Evolutionary conservation across 1,284 basidiomycete genomes (phyloP), one percentile per base, ranked within the genome.

Genomic region (Apiotrichum brassicae): DNA sequence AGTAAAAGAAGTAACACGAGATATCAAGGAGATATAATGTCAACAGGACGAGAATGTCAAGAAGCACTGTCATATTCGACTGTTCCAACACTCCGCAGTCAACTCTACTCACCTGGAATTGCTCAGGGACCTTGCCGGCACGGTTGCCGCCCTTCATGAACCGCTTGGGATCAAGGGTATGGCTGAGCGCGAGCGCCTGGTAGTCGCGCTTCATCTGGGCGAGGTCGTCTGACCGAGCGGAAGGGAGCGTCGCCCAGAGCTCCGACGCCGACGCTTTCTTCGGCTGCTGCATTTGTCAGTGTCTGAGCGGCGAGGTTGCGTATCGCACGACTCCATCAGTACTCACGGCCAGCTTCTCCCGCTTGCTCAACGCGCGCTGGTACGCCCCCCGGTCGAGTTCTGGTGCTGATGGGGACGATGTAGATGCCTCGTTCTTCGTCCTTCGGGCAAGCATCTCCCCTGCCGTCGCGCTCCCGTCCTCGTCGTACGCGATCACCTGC

Each of bases 141-240:
- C 86, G 89, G 73, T 85, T 84, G 36, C 86, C 88, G 35, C 64
- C 87, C 82, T 76, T 92, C 76, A 97, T 93, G 77, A 97, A 97
- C 28, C 92, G 79, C 72, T 97, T 98, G 7, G 94, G 93, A 66
- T 98, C 94, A 30, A 98, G 79, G 49, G 92, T 86, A 67, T 94
- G 94, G 41, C 87, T 83, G 45, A 98, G 76, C 20, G 90, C 82
- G 45, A 97, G 77, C 1, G 94, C 90, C 70, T 97, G 91, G 30
- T 97, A 87, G 75, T 98, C 93, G 49, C 87, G 83, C 64, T 91
- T 79, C 57, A 97, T 78, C 50, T 86, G 81, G 28, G 89, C 87
- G 6, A 92, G 76, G 53, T 91, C 82, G 9, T 86, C 81, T 49
- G 85, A 83, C 19, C 83, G 75, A 20, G 90, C 87, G 6, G 88